Conservation (phyloP, 352 stramenopile genomes). For the Elongisporangium undulatum region DNA sequence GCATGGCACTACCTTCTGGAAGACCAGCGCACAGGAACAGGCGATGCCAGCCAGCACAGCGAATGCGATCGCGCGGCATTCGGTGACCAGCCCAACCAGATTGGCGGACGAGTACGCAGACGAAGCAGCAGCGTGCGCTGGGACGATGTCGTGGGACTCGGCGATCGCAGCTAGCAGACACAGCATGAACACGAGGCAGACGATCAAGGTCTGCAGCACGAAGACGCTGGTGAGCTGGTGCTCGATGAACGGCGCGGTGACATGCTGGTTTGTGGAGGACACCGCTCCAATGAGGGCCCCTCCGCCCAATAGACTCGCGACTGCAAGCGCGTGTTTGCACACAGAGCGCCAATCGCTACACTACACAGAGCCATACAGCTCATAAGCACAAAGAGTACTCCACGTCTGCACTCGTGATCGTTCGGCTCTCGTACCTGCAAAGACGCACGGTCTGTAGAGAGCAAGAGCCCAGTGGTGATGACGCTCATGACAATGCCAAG, state of each 20-base stretch:
- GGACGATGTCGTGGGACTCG: conserved; percentile 6
- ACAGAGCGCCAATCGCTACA: not conserved
- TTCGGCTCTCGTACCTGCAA: not conserved
- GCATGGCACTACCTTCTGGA: conserved; percentile 23
- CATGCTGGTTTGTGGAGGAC: not conserved
- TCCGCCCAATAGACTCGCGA: not conserved
- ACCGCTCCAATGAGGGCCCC: not conserved
- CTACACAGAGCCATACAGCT: not conserved
- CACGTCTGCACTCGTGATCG: not conserved
- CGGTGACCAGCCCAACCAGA: not conserved
- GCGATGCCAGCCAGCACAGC: conserved; percentile 20
- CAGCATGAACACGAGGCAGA: conserved; percentile 10
- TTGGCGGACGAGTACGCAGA: not conserved
- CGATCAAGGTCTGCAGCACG: conserved; percentile 14
- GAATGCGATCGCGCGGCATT: conserved; percentile 15
- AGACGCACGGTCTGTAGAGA: not conserved
- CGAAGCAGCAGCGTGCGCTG: conserved; percentile 3
- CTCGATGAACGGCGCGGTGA: not conserved
- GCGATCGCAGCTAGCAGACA: conserved; percentile 11
- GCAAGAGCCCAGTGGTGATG: conserved; percentile 5
- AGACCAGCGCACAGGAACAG: conserved; percentile 16
- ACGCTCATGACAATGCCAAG: conserved; percentile 9
- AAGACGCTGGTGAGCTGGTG: conserved; percentile 3
- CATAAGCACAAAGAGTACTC: not conserved
- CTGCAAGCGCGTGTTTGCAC: not conserved